Conservation (phyloP, 805 yeast genomes). For the Wickerhamomyces alni region DNA sequence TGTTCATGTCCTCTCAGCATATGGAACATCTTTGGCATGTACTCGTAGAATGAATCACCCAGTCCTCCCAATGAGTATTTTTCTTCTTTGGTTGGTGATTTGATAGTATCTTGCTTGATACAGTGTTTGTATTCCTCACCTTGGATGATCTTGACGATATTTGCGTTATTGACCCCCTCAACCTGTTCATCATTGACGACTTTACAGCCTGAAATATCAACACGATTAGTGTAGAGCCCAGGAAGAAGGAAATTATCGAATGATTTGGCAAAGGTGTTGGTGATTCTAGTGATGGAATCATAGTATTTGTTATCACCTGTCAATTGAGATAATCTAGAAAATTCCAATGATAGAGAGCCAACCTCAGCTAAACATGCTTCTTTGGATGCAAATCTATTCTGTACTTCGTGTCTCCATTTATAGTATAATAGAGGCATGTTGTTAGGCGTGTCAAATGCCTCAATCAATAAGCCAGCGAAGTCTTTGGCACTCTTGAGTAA, state of each 20-base stretch:
- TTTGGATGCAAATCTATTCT: constrained; percentile 32
- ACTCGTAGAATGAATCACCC: constrained; percentile 43
- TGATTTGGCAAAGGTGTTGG: constrained; percentile 31
- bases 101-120: constrained; percentile 21
- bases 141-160: constrained; percentile 32
- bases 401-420: constrained; percentile 32
- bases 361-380: constrained; percentile 37
- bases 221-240: constrained; percentile 35
- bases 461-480: constrained; percentile 42
- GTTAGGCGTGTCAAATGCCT: constrained; percentile 56
- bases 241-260: constrained; percentile 29
- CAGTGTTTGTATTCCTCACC: constrained; percentile 29
- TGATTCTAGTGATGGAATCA: constrained; percentile 42
- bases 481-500: constrained; percentile 36
- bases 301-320: constrained; percentile 43
- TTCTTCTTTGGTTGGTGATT: constrained; percentile 9
- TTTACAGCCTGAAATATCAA: constrained; percentile 50
- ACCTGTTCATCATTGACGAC: constrained; percentile 24
- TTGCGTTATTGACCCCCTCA: constrained; percentile 22
- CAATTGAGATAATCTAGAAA: constrained; percentile 44
- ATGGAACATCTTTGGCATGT: constrained; percentile 41
- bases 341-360: constrained; percentile 46
- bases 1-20: constrained; percentile 34
- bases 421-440: constrained; percentile 44
- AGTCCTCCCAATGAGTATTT: constrained; percentile 34